Evolutionary conservation across 2,329 filamentous ascomycete genomes (phyloP), one percentile per base, ranked within the genome.

Genomic region (Raffaelea deltoideospora): DNA sequence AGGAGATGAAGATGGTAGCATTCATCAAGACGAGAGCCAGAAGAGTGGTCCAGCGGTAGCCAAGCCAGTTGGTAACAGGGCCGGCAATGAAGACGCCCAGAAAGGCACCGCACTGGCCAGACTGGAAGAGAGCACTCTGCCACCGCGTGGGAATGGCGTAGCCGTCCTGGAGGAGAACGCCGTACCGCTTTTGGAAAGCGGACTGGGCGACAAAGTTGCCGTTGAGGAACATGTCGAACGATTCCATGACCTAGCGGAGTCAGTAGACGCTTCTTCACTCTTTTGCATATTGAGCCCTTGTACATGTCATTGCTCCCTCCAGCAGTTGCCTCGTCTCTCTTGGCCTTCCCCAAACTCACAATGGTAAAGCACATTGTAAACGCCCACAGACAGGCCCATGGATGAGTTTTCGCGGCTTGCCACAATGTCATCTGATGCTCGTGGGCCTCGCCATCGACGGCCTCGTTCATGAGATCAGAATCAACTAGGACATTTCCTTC

Each of bases 171-270:
- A 54, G 50, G 3, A 14, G 41, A 23, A 69, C 53, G 43, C 70
- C 71, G 45, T 58, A 76, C 2, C 55, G 41, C 0, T 56, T 3
- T 24, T 48, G 53, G 54, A 76, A 76, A n/a, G 46, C 41, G 17
- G 53, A 37, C 9, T 67, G 59, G 39, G 71, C 69, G 29, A 76
- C 53, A 52, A 76, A 77, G 42, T 68, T 65, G 39, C 65, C 64
- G 48, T 68, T 72, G 19, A 77, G 56, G 58, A 77, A 76, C 43
- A 76, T 66, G 51, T 64, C 64, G 58, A 73, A 77, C 5, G 71
- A 67, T 50, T 76, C 72, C 72, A 77, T 76, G 47, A 74, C 70
- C 71, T 76, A 24, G 37, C 38, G 52, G 37, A 50, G 46, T 39
- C 32, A 8, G 24, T 7, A 9, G 4, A 3, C 19, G 21, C 26